Evolutionary conservation across 768 basidiomycete species (phyloP).

Genomic region (Russula sp.): DNA sequence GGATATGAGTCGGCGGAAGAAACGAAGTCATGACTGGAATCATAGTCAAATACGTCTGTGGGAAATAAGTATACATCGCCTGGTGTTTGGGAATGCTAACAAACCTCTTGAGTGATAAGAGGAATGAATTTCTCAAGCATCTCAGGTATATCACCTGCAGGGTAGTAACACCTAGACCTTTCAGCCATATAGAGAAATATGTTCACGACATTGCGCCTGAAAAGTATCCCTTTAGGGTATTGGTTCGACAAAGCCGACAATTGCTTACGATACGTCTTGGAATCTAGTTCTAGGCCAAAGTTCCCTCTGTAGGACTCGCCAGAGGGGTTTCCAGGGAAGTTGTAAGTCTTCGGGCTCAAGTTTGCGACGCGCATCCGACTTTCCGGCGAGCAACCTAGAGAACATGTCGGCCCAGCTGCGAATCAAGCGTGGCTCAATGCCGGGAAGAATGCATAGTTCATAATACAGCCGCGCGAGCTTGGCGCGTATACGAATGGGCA

Average conservation of each 20-base stretch:
- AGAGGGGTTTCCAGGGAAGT: slow-evolving; percentile 74
- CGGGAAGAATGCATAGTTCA: slow-evolving; percentile 72
- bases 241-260: slow-evolving; percentile 8
- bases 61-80: slow-evolving; percentile 7
- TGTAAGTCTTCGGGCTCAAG: slow-evolving; percentile 64
- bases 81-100: slow-evolving; percentile 31
- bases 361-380: slow-evolving; percentile 61
- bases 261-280: slow-evolving; percentile 54
- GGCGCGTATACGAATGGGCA: slow-evolving; percentile 63
- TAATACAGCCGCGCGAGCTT: slow-evolving; percentile 75
- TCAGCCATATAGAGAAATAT: slow-evolving; percentile 73
- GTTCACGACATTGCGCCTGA: slow-evolving; percentile 59
- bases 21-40: slow-evolving; percentile 75
- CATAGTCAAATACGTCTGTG: slow-evolving; percentile 65
- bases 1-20: slow-evolving; percentile 62
- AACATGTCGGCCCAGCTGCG: slow-evolving; percentile 80
- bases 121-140: slow-evolving; percentile 76
- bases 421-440: slow-evolving; percentile 66
- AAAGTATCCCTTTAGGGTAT: slow-evolving; percentile 9
- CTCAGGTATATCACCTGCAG: slow-evolving; percentile 56
- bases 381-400: slow-evolving; percentile 63
- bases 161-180: slow-evolving; percentile 66
- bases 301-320: slow-evolving; percentile 70
- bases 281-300: slow-evolving; percentile 67
- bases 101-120: slow-evolving; percentile 64